A percentile compares a stretch with the other conserved stretches of the same genome.
Evolutionary conservation across 352 stramenopile species (phyloP).

Genomic region (Aphanomyces cochlioides): DNA sequence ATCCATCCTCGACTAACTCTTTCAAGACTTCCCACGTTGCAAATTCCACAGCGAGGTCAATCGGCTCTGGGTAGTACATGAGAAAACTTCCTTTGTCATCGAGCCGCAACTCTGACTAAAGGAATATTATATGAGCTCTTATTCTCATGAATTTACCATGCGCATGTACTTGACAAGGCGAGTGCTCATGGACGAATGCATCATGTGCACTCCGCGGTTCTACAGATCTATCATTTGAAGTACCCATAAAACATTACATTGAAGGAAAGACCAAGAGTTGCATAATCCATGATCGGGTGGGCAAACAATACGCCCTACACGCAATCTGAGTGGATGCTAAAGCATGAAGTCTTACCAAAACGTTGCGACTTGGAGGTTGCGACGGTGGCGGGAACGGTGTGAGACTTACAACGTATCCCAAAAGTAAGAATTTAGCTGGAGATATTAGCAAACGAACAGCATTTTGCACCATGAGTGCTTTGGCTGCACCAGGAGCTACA

Average conservation of each 20-base stretch:
- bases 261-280: constrained; percentile 13
- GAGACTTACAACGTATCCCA: constrained; percentile 17
- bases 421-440: neutral
- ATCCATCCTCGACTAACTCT: constrained; percentile 22
- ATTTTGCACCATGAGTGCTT: neutral
- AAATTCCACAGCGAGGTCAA: constrained; percentile 24
- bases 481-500: constrained; percentile 3
- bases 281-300: constrained; percentile 24
- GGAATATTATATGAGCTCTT: neutral
- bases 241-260: neutral
- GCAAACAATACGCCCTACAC: constrained; percentile 25
- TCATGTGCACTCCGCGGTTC: constrained; percentile 9
- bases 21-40: neutral
- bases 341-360: neutral
- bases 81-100: neutral
- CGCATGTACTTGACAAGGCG: constrained; percentile 12
- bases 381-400: neutral
- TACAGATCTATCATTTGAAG: neutral
- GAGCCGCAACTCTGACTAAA: constrained; percentile 18
- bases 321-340: neutral
- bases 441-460: constrained; percentile 13
- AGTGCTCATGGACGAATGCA: constrained; percentile 16
- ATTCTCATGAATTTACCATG: neutral
- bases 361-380: constrained; percentile 7
- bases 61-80: neutral